Evolutionary conservation across 768 basidiomycete genomes (phyloP), one percentile per base, ranked within the genome.

Genomic region (Leccinum imitatum): DNA sequence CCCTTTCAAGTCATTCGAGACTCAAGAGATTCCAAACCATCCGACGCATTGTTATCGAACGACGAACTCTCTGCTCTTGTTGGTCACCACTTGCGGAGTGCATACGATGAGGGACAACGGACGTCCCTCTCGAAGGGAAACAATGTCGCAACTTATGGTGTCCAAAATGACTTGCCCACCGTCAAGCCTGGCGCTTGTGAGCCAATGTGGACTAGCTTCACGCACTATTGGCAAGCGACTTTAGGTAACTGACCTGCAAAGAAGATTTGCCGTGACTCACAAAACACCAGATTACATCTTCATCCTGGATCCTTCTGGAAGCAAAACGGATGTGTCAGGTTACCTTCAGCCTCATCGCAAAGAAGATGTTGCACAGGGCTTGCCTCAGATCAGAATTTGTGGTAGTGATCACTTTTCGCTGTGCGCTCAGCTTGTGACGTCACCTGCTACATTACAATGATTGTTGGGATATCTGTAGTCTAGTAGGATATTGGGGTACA

Each of bases 321-420:
- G 67, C 51, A 66, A 58, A 14, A 71, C 78, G 39, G 65, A 67
- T 25, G 73, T 91, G 41, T 69, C 74, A 31, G 80, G 84, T 11
- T 75, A 95, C 27, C 82, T 93, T 10, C 71, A 81, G 27, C 87
- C 91, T 14, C 88, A 87, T 67, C 70, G 65, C 25, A 79, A 79
- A 31, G 75, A 82, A 53, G 80, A 84, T 53, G 78, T 97, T 23
- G 80, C 78, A 9, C 79, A 80, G 6, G 96, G 95, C 6, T 76
- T 98, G 33, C 95, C 96, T n/a, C 79, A 84, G 68, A 83, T 83
- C 63, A 85, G 83, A 14, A 77, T 96, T 50, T 90, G 88, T 67
- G 91, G 90, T 10, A 91, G 89, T 65, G 96, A 98, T 74, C 96
- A 97, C 69, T 79, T 93, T 59, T 88, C 89, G 3, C 78, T 98